Evolutionary conservation across 192 early-diverging fungal species (phyloP).

Genomic region (Haplosporangium gracile): DNA sequence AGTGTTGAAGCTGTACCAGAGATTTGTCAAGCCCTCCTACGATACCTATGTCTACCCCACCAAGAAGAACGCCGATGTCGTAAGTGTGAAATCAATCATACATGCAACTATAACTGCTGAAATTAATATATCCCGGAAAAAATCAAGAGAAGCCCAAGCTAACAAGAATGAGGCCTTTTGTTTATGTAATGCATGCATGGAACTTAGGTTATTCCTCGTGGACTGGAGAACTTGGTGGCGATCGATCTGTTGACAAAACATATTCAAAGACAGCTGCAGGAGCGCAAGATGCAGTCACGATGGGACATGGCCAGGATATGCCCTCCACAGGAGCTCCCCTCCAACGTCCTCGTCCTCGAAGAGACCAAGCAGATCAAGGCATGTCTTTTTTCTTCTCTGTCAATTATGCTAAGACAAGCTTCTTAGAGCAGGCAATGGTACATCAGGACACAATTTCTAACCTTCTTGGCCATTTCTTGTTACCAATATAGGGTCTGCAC

Average conservation of each 20-base stretch:
- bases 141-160: too few species aligned
- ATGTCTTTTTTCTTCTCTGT: not conserved
- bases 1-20: constrained; percentile 85
- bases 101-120: not conserved
- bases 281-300: constrained; percentile 69
- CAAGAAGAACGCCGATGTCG: constrained; percentile 92
- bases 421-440: too few species aligned
- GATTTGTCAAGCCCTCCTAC: constrained; percentile 95
- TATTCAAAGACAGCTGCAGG: constrained; percentile 85
- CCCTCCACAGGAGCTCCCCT: constrained; percentile 50
- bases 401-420: too few species aligned
- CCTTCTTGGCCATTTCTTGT: not conserved
- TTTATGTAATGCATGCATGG: not conserved
- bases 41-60: constrained; percentile 94
- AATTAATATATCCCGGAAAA: not conserved
- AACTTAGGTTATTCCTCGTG: constrained; percentile 87
- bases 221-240: constrained; percentile 90
- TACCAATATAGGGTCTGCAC: constrained; percentile 71
- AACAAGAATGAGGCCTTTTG: not conserved
- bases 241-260: constrained; percentile 95
- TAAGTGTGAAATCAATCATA: constrained; percentile 34
- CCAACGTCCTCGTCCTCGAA: constrained; percentile 63
- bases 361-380: constrained; percentile 69
- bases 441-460: not conserved
- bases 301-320: constrained; percentile 66